These are phyloP conservation scores for Trichosporon faecale DNA, from an alignment of 1,284 basidiomycete genomes.

Conservation along the genomic window DNA sequence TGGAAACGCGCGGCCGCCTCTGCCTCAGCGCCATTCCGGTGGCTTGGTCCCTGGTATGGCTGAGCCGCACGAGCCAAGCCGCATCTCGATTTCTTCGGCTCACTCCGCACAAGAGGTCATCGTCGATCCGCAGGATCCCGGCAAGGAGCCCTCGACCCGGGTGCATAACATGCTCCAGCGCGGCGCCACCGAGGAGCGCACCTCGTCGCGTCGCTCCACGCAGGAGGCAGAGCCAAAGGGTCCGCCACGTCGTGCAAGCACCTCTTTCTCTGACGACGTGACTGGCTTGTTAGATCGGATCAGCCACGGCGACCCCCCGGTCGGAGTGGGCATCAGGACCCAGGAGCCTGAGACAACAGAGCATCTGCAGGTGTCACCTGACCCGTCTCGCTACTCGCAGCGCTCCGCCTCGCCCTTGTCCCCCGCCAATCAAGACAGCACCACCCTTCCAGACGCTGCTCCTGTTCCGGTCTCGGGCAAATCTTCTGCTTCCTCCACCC, in stretches of 20 bases:
- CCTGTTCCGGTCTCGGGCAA: conserved; percentile 7
- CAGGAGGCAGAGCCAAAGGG: not conserved
- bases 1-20: conserved; percentile 17
- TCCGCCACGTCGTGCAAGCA: not conserved
- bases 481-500: conserved; percentile 4
- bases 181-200: not conserved
- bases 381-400: conserved; percentile 5
- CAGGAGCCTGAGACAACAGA: conserved; percentile 18
- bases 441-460: not conserved
- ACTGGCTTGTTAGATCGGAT: conserved; percentile 24
- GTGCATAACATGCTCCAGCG: conserved; percentile 11
- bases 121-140: conserved; percentile 2
- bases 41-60: conserved; percentile 10
- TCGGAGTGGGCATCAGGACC: not conserved
- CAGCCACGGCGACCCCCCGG: conserved; percentile 17
- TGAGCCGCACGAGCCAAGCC: conserved; percentile 8
- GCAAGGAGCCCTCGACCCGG: conserved; percentile 11
- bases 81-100: conserved; percentile 7
- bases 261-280: conserved; percentile 45
- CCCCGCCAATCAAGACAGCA: conserved; percentile 1
- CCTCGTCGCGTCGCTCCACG: not conserved
- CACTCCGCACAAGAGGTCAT: conserved; percentile 15
- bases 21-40: conserved; percentile 18
- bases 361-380: conserved; percentile 23
- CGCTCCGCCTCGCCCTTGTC: conserved; percentile 13